Conservation (phyloP, 2,329 filamentous ascomycete genomes). For the Penicillium sp. region DNA sequence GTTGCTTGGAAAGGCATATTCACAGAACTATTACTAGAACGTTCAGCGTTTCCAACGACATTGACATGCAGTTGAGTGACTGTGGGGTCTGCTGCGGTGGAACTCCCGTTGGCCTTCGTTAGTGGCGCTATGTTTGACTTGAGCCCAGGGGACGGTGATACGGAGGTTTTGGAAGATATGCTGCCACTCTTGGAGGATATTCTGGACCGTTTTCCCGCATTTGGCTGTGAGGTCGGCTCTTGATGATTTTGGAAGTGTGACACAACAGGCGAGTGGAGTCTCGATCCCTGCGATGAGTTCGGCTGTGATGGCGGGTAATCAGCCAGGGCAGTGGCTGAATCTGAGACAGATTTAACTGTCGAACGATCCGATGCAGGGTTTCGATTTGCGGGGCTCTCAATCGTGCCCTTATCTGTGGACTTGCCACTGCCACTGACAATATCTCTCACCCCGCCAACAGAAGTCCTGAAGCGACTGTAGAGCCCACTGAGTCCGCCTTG, state of each 20-base stretch:
- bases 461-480: constrained; percentile 82
- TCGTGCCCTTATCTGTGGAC: constrained; percentile 29
- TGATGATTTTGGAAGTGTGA: constrained; percentile 32
- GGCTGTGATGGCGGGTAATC: constrained; percentile 30
- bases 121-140: constrained; percentile 43
- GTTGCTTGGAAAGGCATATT: constrained; percentile 33
- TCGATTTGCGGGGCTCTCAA: constrained; percentile 29
- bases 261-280: constrained; percentile 39
- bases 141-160: constrained; percentile 37
- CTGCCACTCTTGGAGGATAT: constrained; percentile 46
- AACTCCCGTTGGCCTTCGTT: constrained; percentile 34
- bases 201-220: constrained; percentile 36
- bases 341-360: constrained; percentile 27
- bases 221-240: constrained; percentile 27
- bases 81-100: constrained; percentile 46
- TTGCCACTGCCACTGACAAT: constrained; percentile 41
- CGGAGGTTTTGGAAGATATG: constrained; percentile 44
- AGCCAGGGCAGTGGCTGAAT: constrained; percentile 18
- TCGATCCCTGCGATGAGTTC: constrained; percentile 39
- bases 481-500: constrained; percentile 86
- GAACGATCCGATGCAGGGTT: constrained; percentile 31
- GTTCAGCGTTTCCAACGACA: constrained; percentile 30
- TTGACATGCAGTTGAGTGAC: constrained; percentile 50
- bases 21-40: constrained; percentile 34
- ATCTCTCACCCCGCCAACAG: constrained; percentile 71